phyloP scores from a whole-genome alignment of 371 early-diverging fungal genomes.

The Mucor saturninus region DNA sequence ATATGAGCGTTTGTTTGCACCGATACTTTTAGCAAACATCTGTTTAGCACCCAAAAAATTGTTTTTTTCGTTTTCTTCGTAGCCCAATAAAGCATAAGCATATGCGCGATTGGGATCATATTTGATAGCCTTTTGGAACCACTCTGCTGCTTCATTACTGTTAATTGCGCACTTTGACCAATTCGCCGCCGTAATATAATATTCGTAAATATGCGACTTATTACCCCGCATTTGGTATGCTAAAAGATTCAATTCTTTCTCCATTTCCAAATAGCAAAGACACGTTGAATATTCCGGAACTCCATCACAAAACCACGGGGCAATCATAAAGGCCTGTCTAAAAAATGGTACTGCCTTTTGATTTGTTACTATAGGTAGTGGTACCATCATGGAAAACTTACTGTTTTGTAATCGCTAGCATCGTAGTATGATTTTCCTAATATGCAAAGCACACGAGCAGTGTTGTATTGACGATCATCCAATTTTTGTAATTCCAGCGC shows the following conservation, averaged over 20 bases:
- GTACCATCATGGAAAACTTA: neutral
- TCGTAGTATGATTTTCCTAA: conserved; percentile 50
- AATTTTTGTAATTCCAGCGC: conserved; percentile 38
- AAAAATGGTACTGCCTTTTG: conserved; percentile 37
- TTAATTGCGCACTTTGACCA: conserved; percentile 40
- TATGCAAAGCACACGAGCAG: conserved; percentile 38
- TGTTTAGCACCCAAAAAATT: conserved; percentile 39
- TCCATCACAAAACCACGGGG: conserved; percentile 52
- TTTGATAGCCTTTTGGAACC: conserved; percentile 48
- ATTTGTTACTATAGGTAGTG: neutral
- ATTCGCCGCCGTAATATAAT: conserved; percentile 49
- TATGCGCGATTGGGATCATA: conserved; percentile 37
- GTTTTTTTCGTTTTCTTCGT: conserved; percentile 46
- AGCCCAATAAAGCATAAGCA: conserved; percentile 44
- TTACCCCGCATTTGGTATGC: conserved; percentile 48
- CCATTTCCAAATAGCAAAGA: conserved; percentile 46
- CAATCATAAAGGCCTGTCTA: conserved; percentile 36
- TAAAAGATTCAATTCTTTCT: conserved; percentile 43
- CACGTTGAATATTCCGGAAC: conserved; percentile 49
- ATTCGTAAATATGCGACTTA: conserved; percentile 40
- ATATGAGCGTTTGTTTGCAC: conserved; percentile 39
- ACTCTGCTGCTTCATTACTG: conserved; percentile 38
- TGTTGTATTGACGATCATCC: conserved; percentile 48
- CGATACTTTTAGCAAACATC: conserved; percentile 40
- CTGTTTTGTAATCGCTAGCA: conserved; percentile 34